Evolutionary conservation across 1,139 yeast species (phyloP).

Genomic region (Suhomyces panamericanus): DNA sequence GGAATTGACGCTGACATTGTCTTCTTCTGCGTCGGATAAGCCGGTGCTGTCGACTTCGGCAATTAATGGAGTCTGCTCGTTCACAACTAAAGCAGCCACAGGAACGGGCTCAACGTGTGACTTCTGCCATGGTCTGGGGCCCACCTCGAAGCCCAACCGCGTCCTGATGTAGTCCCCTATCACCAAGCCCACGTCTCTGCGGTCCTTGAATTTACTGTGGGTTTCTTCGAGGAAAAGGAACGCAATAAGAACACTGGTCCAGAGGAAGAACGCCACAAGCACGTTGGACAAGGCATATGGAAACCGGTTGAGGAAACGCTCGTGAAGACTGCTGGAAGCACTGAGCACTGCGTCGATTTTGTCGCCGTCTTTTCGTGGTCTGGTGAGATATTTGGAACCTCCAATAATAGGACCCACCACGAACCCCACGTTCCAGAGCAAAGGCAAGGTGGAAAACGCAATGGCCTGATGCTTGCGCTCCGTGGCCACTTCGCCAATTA

Average conservation of each 20-base stretch:
- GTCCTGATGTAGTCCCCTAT: constrained; percentile 49
- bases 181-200: constrained; percentile 52
- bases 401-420: constrained; percentile 51
- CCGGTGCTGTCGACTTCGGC: background rate
- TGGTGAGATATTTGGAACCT: constrained; percentile 42
- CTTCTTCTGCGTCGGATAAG: background rate
- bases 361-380: constrained; percentile 21
- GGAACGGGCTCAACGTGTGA: background rate
- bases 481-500: constrained; percentile 39
- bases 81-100: background rate
- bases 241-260: constrained; percentile 40
- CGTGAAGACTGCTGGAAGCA: constrained; percentile 12
- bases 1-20: background rate
- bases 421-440: constrained; percentile 35
- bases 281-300: constrained; percentile 66
- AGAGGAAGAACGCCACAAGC: constrained; percentile 47
- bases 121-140: constrained; percentile 36
- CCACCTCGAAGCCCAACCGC: constrained; percentile 32
- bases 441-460: constrained; percentile 38
- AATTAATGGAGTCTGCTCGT: constrained; percentile 8
- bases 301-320: constrained; percentile 35
- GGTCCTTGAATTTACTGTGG: constrained; percentile 42
- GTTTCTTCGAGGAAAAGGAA: constrained; percentile 64
- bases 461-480: constrained; percentile 39
- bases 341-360: constrained; percentile 2